Percentiles rank a stretch among this genome's conserved stretches.
Conservation (phyloP, 345 rosid species). For the Lenwebbia sp. region DNA sequence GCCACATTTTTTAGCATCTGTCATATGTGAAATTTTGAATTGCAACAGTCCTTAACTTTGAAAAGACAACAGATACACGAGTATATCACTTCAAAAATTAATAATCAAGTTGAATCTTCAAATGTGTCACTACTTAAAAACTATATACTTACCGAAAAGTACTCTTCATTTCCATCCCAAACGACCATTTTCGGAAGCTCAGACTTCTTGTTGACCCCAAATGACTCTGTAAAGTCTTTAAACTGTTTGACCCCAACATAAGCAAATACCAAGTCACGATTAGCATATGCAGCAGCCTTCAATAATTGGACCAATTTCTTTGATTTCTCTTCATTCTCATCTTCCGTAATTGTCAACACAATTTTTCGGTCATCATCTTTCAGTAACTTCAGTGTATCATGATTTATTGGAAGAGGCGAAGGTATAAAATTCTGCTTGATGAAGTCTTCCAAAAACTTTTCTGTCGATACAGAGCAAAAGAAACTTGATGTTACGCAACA, state of each 20-base stretch:
- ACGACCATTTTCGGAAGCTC: constrained; percentile 75
- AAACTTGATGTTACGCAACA: not conserved
- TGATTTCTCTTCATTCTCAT: constrained; percentile 58
- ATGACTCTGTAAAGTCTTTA: constrained; percentile 70
- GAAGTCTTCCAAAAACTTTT: constrained; percentile 59
- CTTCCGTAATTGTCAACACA: constrained; percentile 60
- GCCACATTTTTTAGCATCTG: not conserved
- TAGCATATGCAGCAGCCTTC: constrained; percentile 91
- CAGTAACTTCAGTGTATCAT: constrained; percentile 59
- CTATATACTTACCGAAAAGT: constrained; percentile 41
- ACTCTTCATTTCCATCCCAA: constrained; percentile 81
- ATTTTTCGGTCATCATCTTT: constrained; percentile 86
- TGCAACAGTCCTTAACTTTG: not conserved
- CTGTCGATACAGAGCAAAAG: constrained; percentile 22
- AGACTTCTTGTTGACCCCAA: constrained; percentile 37
- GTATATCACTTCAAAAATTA: not conserved
- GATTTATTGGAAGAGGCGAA: constrained; percentile 58
- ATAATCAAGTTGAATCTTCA: not conserved
- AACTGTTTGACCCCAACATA: constrained; percentile 76
- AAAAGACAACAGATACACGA: not conserved
- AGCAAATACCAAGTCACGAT: constrained; percentile 82
- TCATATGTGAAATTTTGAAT: not conserved
- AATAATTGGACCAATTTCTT: constrained; percentile 46
- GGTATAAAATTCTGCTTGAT: constrained; percentile 83
- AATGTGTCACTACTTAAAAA: not conserved